Evolutionary conservation across 1,139 yeast genomes (phyloP).

Genomic region (Nakaseomyces delphensis): DNA sequence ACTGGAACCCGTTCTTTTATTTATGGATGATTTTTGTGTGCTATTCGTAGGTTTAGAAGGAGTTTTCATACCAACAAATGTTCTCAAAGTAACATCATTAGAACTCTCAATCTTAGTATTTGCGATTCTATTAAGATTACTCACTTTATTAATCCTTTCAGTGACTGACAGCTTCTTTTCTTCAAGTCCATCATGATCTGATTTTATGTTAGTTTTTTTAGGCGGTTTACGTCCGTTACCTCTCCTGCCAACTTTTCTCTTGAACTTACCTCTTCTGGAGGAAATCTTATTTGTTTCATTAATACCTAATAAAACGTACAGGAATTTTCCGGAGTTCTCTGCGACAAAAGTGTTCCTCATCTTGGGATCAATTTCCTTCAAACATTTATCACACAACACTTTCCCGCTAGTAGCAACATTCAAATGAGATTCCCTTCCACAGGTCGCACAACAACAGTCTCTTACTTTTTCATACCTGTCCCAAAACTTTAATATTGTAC

Average conservation of each 20-base stretch:
- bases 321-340: slow-evolving; percentile 42
- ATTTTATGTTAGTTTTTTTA: slow-evolving; percentile 7
- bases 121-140: slow-evolving; percentile 21
- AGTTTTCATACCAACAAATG: slow-evolving; percentile 19
- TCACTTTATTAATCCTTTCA: slow-evolving; percentile 22
- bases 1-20: not conserved
- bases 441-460: slow-evolving; percentile 41
- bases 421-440: slow-evolving; percentile 38
- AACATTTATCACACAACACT: slow-evolving; percentile 40
- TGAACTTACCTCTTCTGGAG: slow-evolving; percentile 13
- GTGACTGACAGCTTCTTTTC: slow-evolving; percentile 22
- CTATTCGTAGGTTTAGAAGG: not conserved
- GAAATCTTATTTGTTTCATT: slow-evolving; percentile 33
- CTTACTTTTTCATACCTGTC: slow-evolving; percentile 42
- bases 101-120: slow-evolving; percentile 27
- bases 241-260: slow-evolving; percentile 29
- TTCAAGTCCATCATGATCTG: slow-evolving; percentile 10
- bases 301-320: slow-evolving; percentile 43
- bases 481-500: slow-evolving; percentile 44
- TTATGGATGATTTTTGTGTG: not conserved
- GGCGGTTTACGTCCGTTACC: slow-evolving; percentile 18
- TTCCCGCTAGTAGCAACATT: slow-evolving; percentile 33
- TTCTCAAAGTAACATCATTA: slow-evolving; percentile 25
- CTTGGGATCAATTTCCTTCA: slow-evolving; percentile 24
- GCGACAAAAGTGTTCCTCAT: slow-evolving; percentile 31